phyloP scores from a whole-genome alignment of 1,284 basidiomycete species.

The Cystobasidium sp. region DNA sequence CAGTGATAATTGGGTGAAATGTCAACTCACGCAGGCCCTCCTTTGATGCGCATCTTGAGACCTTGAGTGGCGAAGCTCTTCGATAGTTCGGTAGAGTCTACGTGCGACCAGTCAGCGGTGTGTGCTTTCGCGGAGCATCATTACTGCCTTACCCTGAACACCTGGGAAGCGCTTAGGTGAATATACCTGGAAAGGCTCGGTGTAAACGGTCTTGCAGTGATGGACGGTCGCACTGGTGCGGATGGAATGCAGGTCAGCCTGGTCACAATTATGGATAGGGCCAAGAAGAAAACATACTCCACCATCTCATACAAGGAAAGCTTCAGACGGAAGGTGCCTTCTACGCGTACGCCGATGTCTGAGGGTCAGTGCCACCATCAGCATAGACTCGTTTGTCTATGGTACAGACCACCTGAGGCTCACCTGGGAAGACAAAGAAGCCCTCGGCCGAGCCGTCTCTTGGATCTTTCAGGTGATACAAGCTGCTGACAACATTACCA shows the following conservation, averaged over 20 bases:
- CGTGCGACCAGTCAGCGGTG: conserved; percentile 37
- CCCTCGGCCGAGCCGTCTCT: conserved; percentile 79
- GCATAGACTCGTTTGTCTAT: conserved; percentile 60
- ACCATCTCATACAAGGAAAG: conserved; percentile 91
- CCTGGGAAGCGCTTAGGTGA: conserved; percentile 91
- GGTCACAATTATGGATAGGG: not conserved
- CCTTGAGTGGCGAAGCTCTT: conserved; percentile 90
- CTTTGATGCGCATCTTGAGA: conserved; percentile 76
- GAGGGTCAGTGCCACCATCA: conserved; percentile 58
- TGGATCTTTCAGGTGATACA: conserved; percentile 94
- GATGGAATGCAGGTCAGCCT: not conserved
- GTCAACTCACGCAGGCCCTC: conserved; percentile 29
- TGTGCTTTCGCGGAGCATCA: conserved; percentile 54
- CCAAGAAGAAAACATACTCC: conserved; percentile 65
- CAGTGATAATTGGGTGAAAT: not conserved
- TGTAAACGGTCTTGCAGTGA: conserved; percentile 85
- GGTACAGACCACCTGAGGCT: conserved; percentile 61
- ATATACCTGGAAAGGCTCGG: conserved; percentile 85
- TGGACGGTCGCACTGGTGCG: conserved; percentile 67
- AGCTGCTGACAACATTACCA: conserved; percentile 83
- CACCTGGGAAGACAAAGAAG: conserved; percentile 69
- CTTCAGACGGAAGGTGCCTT: conserved; percentile 85
- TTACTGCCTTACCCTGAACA: conserved; percentile 68
- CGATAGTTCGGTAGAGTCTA: conserved; percentile 85
- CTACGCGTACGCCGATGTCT: conserved; percentile 66